Conservation (phyloP, 306 rosid genomes). For the Casuarina cunninghamiana region DNA sequence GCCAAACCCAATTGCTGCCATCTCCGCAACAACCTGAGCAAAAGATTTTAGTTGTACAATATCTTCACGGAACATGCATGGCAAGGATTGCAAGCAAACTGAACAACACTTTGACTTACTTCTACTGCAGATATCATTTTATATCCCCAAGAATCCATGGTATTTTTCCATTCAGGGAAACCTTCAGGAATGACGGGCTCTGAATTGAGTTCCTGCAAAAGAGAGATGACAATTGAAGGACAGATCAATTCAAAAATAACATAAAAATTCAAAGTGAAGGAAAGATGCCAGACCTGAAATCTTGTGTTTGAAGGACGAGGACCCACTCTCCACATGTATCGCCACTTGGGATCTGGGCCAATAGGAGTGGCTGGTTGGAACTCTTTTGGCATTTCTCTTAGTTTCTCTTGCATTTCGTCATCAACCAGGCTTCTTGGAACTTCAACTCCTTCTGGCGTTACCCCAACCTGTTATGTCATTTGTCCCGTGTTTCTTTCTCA, state of each 20-base stretch:
- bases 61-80: conserved; percentile 12
- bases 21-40: conserved; percentile 84
- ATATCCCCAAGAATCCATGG: conserved; percentile 94
- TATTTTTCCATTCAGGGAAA: conserved; percentile 84
- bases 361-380: conserved; percentile 58
- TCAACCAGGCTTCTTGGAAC: conserved; percentile 91
- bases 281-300: conserved; percentile 62
- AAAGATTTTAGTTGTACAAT: conserved; percentile 11
- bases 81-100: background rate
- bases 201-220: conserved; percentile 78
- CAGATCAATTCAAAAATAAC: conserved; percentile 2
- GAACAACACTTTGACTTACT: conserved; percentile 34
- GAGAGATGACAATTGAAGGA: conserved; percentile 19
- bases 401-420: conserved; percentile 75
- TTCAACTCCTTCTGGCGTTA: conserved; percentile 90
- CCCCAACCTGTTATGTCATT: conserved; percentile 70
- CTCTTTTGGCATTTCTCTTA: conserved; percentile 69
- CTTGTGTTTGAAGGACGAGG: conserved; percentile 74
- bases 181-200: conserved; percentile 93
- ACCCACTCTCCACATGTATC: conserved; percentile 96
- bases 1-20: conserved; percentile 97
- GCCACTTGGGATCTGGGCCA: conserved; percentile 93
- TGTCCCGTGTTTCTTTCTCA: conserved; percentile 9
- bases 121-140: conserved; percentile 86
- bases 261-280: background rate